Percentiles rank a stretch among this genome's conserved stretches.
phyloP scores from a whole-genome alignment of 371 early-diverging fungal species.

The Furculomyces boomerangus region DNA sequence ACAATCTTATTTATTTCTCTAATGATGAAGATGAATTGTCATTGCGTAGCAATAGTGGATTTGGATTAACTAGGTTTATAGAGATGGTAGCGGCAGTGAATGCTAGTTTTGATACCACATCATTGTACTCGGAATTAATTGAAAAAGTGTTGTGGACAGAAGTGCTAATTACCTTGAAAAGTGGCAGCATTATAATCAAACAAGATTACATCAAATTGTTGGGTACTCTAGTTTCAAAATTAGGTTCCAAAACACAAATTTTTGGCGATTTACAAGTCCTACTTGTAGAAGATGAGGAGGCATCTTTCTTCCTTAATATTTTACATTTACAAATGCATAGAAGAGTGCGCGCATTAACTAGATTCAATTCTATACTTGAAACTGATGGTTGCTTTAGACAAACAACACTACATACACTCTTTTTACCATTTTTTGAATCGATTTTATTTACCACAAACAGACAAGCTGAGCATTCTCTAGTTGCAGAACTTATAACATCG shows the following conservation, averaged over 20 bases:
- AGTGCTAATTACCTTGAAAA: conserved; percentile 11
- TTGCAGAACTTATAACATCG: conserved; percentile 56
- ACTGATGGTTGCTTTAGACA: not conserved
- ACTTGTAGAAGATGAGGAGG: conserved; percentile 48
- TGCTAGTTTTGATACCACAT: conserved; percentile 3
- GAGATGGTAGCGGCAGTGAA: conserved; percentile 24
- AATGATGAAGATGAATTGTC: conserved; percentile 74
- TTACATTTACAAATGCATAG: conserved; percentile 87
- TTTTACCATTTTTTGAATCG: conserved; percentile 69
- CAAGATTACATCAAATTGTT: conserved; percentile 17
- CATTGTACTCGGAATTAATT: not conserved
- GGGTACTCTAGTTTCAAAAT: conserved; percentile 10
- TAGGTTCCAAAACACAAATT: conserved; percentile 11
- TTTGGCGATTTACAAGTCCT: conserved; percentile 15
- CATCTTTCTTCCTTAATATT: conserved; percentile 75
- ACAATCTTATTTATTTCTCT: conserved; percentile 61
- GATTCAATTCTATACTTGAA: conserved; percentile 28
- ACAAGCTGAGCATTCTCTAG: conserved; percentile 44
- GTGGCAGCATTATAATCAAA: conserved; percentile 9
- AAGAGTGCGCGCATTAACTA: conserved; percentile 59
- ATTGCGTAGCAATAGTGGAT: conserved; percentile 62
- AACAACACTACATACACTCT: conserved; percentile 26
- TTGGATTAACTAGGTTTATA: conserved; percentile 45
- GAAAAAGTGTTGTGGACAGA: conserved; percentile 10
- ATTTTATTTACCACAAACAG: conserved; percentile 64